phyloP scores from a whole-genome alignment of 2,329 filamentous ascomycete species.

The Exophiala sp. region DNA sequence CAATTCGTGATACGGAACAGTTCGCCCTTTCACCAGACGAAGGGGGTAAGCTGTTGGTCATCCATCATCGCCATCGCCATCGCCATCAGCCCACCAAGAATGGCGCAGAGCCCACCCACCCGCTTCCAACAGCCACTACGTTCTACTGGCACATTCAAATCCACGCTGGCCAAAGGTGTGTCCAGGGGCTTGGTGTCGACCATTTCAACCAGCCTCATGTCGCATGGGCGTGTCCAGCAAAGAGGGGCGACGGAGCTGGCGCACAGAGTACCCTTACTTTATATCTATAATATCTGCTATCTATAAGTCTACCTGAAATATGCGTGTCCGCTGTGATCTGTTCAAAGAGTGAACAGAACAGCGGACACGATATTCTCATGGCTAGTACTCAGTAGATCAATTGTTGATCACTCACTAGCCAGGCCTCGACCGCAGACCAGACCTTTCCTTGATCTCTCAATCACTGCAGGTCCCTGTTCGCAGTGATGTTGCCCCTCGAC shows the following conservation, averaged over 20 bases:
- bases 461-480: not conserved
- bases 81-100: constrained; percentile 7
- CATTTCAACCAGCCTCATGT: not conserved
- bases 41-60: constrained; percentile 4
- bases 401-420: no score
- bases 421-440: not conserved
- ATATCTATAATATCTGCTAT: no score
- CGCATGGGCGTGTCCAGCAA: no score
- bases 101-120: not conserved
- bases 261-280: no score
- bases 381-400: no score
- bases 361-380: no score
- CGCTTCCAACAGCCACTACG: not conserved
- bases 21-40: constrained; percentile 6
- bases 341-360: no score
- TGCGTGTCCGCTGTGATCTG: no score
- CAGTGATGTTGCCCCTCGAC: constrained; percentile 9
- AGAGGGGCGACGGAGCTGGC: no score
- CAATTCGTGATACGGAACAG: no score
- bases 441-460: not conserved
- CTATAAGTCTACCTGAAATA: no score
- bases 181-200: not conserved
- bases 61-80: not conserved
- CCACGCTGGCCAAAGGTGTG: not conserved
- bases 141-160: not conserved